Evolutionary conservation across 73 alveolate species (phyloP).

Genomic region (Diophrys appendiculata): DNA sequence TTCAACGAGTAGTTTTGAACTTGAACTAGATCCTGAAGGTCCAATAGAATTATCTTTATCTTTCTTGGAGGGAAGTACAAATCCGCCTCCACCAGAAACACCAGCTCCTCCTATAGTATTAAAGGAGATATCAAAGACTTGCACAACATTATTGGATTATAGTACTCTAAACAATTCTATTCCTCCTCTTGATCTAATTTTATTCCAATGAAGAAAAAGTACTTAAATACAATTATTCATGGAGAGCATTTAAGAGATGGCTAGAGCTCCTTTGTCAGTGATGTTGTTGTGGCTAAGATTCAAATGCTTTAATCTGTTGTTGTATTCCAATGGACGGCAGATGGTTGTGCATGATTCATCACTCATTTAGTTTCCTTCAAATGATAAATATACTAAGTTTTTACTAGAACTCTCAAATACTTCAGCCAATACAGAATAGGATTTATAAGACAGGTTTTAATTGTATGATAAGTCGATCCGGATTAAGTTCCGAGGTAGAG

Average conservation of each 20-base stretch:
- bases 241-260: slow-evolving; percentile 28
- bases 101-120: slow-evolving; percentile 47
- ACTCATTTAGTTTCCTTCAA: slow-evolving; percentile 52
- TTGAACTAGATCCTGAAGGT: background rate
- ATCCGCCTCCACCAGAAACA: background rate
- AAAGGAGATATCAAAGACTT: slow-evolving; percentile 56
- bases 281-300: slow-evolving; percentile 57
- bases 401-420: slow-evolving; percentile 22
- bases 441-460: background rate
- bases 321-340: slow-evolving; percentile 20
- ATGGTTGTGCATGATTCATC: slow-evolving; percentile 24
- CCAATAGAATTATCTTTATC: slow-evolving; percentile 15
- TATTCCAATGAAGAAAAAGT: slow-evolving; percentile 59
- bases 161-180: slow-evolving; percentile 20
- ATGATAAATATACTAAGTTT: slow-evolving; percentile 9
- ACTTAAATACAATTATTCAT: slow-evolving; percentile 31
- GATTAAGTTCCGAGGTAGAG: background rate
- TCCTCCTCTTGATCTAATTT: slow-evolving; percentile 45
- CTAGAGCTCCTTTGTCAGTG: slow-evolving; percentile 44
- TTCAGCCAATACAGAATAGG: slow-evolving; percentile 2
- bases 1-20: slow-evolving; percentile 25
- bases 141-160: background rate
- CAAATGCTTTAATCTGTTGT: slow-evolving; percentile 25
- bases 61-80: background rate
- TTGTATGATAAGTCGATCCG: slow-evolving; percentile 17